These are phyloP conservation scores for Trichoderma endophyticum DNA, from an alignment of 2,329 filamentous ascomycete genomes.

Conservation along the genomic window DNA sequence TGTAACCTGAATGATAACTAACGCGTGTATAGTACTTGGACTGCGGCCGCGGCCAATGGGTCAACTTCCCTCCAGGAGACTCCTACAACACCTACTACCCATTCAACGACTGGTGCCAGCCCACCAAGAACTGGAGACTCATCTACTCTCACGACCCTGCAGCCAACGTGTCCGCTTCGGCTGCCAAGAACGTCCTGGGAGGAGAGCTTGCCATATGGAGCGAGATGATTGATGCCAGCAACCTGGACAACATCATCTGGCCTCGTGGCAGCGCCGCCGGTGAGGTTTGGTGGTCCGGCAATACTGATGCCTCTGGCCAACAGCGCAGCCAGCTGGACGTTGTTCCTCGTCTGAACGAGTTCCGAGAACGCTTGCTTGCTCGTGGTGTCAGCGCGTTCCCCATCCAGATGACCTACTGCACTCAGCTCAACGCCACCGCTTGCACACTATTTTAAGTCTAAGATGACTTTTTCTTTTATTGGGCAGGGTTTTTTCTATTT, in stretches of 20 bases:
- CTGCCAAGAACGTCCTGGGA: constrained; percentile 68
- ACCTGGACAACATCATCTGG: constrained; percentile 74
- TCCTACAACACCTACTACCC: constrained; percentile 53
- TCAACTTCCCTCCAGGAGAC: constrained; percentile 63
- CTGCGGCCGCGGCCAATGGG: constrained; percentile 76
- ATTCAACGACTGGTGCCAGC: constrained; percentile 77
- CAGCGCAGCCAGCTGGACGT: constrained; percentile 71
- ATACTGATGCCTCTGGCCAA: constrained; percentile 59
- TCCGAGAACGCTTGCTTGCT: constrained; percentile 71
- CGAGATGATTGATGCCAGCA: constrained; percentile 74
- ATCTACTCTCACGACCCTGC: constrained; percentile 79
- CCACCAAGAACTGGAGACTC: constrained; percentile 76
- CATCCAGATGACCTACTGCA: constrained; percentile 37
- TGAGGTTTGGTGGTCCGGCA: constrained; percentile 78
- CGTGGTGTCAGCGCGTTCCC: constrained; percentile 61
- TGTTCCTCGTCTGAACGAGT: constrained; percentile 66
- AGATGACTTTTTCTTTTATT: background rate
- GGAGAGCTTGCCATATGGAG: constrained; percentile 81
- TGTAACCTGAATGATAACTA: background rate
- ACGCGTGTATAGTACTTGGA: constrained; percentile 64
- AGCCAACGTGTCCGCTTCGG: constrained; percentile 55
- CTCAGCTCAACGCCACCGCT: constrained; percentile 13
- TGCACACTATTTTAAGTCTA: constrained; percentile 9
- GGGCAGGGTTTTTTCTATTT: background rate
- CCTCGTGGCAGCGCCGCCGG: constrained; percentile 70